Percentiles rank a stretch among this genome's conserved stretches.
Conservation (phyloP, 192 early-diverging fungal genomes). For the Backusella tuberculispora region DNA sequence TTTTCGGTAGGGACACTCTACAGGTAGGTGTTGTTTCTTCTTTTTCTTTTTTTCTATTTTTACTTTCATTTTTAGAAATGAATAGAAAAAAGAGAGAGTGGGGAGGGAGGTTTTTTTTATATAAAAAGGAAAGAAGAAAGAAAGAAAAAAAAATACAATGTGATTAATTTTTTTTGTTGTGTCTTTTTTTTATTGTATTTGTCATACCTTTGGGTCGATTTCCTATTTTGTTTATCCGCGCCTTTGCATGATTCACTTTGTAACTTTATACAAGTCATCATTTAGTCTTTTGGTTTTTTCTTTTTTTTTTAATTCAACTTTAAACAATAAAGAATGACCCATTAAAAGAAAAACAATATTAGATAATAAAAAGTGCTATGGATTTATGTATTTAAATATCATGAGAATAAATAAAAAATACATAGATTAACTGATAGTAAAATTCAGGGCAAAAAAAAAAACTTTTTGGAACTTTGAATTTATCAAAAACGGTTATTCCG, state of each 20-base stretch:
- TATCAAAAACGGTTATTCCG: background rate
- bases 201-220: slow-evolving; percentile 4
- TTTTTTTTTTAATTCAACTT: too few species aligned
- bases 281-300: too few species aligned
- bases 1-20: background rate
- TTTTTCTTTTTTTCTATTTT: background rate
- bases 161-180: background rate
- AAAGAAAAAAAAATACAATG: background rate
- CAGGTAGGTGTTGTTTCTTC: background rate
- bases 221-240: slow-evolving; percentile 11
- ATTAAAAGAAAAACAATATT: background rate
- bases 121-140: background rate
- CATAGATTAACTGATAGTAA: background rate
- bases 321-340: background rate
- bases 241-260: slow-evolving; percentile 18
- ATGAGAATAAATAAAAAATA: background rate
- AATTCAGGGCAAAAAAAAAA: background rate
- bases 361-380: background rate
- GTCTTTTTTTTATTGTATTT: background rate
- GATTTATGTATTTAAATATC: background rate
- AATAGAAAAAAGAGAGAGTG: background rate
- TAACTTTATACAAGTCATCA: background rate
- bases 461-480: background rate
- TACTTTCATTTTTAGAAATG: background rate
- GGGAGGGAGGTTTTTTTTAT: background rate